Base-by-base conservation (phyloP, 768 basidiomycete genomes). In the Hypholoma sublateritium region DNA sequence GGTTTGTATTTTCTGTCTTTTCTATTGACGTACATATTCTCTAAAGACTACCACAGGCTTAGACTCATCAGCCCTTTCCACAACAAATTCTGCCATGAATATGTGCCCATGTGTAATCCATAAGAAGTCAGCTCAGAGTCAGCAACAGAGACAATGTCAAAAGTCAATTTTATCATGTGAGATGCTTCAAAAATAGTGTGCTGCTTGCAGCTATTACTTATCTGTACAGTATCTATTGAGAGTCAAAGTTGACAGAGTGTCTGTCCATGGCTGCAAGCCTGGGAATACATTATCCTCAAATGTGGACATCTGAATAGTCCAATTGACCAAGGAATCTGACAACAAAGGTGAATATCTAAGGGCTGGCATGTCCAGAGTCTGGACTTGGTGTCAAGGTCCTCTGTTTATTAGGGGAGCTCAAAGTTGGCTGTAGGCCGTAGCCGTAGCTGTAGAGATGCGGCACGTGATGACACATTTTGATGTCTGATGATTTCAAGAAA, bases 321-420 rank as follows among this genome's bases (percentile, higher is more conserved):
- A 77, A 60, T 84, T 83, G 37, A 78, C 80, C 46, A 77, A 70
- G 12, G 76, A 77, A 0, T 83, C 84, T 0, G 83, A 84, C 3
- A 84, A 80, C 1, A 82, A 79, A 0, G 86, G 86, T 0, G 86
- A 86, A 49, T 82, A 81, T 11, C 75, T 79, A 37, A 87, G 79
- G 19, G 76, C 72, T 0, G 85, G 85, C 0, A 82, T 85, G n/a
- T 79, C 70, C 9, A n/a, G n/a, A n/a, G n/a, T n/a, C n/a, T n/a
- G 84, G 82, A 59, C 77, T 79, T 9, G 71, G 78, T 59, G 65
- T 67, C 19, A 36, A 69, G 14, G 53, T 46, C 13, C 11, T 1
- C 13, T 50, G 25, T 28, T 7, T 28, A 28, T 28, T 28, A 28
- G 25, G 25, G 25, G 25, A 28, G 25, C 7, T 28, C 25, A 28